Evolutionary conservation across 768 basidiomycete genomes (phyloP).

Genomic region (Mrakia gelida): DNA sequence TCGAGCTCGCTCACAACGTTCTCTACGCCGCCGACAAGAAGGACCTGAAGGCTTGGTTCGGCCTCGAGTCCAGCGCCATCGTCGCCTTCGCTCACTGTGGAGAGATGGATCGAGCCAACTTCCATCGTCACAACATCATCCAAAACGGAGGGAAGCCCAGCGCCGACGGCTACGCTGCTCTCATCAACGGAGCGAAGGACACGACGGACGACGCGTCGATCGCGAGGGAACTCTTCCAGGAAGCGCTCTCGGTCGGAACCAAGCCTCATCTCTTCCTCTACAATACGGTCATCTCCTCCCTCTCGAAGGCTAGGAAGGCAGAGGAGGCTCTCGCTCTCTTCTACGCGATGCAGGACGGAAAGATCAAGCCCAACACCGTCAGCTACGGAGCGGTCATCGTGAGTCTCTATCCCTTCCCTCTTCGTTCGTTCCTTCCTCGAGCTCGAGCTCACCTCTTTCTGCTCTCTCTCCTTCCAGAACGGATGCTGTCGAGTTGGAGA

Average conservation of each 20-base stretch:
- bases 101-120: constrained; percentile 70
- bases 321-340: constrained; percentile 84
- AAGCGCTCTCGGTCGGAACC: constrained; percentile 66
- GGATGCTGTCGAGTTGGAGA: constrained; percentile 94
- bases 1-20: constrained; percentile 59
- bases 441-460: neutral
- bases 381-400: constrained; percentile 89
- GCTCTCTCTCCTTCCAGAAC: constrained; percentile 36
- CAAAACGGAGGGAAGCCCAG: constrained; percentile 67
- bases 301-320: constrained; percentile 89
- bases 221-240: constrained; percentile 76
- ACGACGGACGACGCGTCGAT: constrained; percentile 93
- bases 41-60: constrained; percentile 56
- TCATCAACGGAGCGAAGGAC: constrained; percentile 81
- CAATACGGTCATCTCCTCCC: constrained; percentile 95
- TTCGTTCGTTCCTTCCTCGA: neutral
- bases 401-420: constrained; percentile 34
- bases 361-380: constrained; percentile 68
- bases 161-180: constrained; percentile 85
- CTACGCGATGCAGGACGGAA: constrained; percentile 65
- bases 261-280: constrained; percentile 80
- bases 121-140: constrained; percentile 72
- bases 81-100: constrained; percentile 77
- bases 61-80: constrained; percentile 84
- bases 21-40: constrained; percentile 40